Evolutionary conservation across 225 moss, liverwort and hornwort genomes (phyloP), one percentile per base, ranked within the genome.

Genomic region (Marchantia paleacea): DNA sequence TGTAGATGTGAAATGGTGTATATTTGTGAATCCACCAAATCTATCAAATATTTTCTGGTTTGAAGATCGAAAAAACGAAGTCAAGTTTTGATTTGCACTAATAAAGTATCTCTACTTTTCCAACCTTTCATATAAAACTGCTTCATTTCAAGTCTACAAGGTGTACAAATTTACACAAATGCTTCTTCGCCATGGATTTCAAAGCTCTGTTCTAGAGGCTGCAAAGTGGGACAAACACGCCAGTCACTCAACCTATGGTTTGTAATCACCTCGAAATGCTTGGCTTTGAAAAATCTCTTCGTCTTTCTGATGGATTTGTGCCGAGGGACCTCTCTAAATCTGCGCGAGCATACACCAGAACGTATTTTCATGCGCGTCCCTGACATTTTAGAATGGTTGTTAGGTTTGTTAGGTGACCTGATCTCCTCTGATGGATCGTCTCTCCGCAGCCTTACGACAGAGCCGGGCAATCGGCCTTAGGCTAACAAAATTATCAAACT

Each of bases 241-340:
- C 70, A 70, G 10, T 70, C 70, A 19, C 48, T 16, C 12, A 70
- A 39, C 70, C 2, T 3, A 49, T 70, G 70, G 48, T 70, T 70
- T 2, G 70, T 70, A 19, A 19, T 39, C 6, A 70, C 70, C 12
- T 70, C 70, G 9, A 29, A 70, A 16, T 70, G 70, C 8, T 70
- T 70, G 6, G 16, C 70, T 70, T 70, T 70, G 70, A 48, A 70
- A 70, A 70, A 11, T 39, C 70, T n/a, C 70, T 20, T 39, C 18
- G 11, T 12, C 48, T 70, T 70, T 70, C 39, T 28, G 11, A 15
- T 10, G 16, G 70, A 70, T 19, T 70, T 70, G 39, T 39, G 2
- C 12, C 12, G 16, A 39, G 70, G 70, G 18, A 70, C 39, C 29
- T 70, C 70, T 48, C 47, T 28, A 39, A 18, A 70, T 16, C 70